Conservation (phyloP, 208 protist species). For the Leishmania gerbilli region DNA sequence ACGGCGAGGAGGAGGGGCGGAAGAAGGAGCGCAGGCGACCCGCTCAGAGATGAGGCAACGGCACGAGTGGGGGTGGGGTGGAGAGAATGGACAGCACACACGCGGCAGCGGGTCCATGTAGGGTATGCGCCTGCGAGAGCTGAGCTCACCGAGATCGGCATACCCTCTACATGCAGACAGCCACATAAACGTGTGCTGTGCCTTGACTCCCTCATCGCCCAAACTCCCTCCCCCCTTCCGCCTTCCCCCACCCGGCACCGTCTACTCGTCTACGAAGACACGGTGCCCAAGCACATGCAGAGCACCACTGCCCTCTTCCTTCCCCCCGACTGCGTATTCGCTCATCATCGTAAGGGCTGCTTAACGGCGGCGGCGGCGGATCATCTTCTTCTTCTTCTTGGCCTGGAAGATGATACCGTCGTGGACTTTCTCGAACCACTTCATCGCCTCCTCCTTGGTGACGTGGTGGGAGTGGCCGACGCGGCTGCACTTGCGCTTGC, state of each 20-base stretch:
- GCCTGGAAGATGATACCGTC: constrained; percentile 96
- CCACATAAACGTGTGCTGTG: background rate
- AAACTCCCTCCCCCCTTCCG: background rate
- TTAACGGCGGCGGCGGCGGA: constrained; percentile 99
- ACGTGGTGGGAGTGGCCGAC: constrained; percentile 96
- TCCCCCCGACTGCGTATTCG: background rate
- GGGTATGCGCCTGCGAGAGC: background rate
- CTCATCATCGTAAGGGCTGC: background rate
- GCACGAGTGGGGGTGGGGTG: background rate
- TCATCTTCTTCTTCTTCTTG: constrained; percentile 97
- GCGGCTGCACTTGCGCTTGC: constrained; percentile 76
- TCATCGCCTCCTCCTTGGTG: constrained; percentile 97
- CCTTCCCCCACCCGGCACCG: too few species aligned
- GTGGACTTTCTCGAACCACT: constrained; percentile 99
- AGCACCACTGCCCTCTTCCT: background rate
- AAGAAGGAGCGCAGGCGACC: background rate
- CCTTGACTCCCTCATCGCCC: background rate
- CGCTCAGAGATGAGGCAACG: background rate
- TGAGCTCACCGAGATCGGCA: background rate
- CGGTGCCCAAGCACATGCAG: background rate
- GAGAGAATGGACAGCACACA: background rate
- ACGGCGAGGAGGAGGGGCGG: background rate
- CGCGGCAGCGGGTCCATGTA: background rate
- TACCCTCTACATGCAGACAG: background rate
- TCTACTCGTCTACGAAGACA: background rate